phyloP scores from a whole-genome alignment of 306 rosid genomes.

The Medicago lupulina region DNA sequence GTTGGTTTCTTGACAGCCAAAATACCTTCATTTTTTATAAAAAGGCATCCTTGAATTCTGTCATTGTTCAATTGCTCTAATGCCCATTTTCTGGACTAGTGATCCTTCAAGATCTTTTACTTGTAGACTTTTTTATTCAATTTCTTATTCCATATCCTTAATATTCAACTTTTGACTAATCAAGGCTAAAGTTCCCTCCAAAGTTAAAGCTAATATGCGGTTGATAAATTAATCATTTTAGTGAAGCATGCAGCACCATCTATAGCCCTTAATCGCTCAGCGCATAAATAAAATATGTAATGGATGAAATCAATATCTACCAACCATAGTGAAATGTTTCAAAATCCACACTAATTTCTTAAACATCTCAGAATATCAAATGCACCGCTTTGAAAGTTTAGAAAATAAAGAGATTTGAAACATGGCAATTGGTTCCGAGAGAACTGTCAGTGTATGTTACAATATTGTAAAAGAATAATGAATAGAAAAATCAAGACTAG shows the following conservation, averaged over 20 bases:
- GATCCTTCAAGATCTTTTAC: neutral
- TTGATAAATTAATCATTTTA: slow-evolving; percentile 2
- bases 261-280: slow-evolving; percentile 6
- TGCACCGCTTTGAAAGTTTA: neutral
- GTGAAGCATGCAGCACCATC: neutral
- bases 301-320: slow-evolving; percentile 18
- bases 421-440: neutral
- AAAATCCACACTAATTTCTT: slow-evolving; percentile 9
- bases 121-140: slow-evolving; percentile 11
- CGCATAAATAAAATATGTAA: neutral
- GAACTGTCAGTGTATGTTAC: neutral
- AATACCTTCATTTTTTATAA: neutral
- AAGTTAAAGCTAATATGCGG: neutral
- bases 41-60: neutral
- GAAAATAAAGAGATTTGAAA: slow-evolving; percentile 17
- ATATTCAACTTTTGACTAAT: slow-evolving; percentile 15
- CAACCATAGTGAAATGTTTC: slow-evolving; percentile 13
- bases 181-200: slow-evolving; percentile 9
- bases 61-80: slow-evolving; percentile 1
- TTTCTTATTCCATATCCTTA: too few species aligned
- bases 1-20: neutral
- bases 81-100: neutral
- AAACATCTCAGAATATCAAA: slow-evolving; percentile 4
- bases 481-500: slow-evolving; percentile 4
- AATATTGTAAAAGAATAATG: neutral